Conservation (phyloP, 352 stramenopile species). For the Phytophthora podocarpi region DNA sequence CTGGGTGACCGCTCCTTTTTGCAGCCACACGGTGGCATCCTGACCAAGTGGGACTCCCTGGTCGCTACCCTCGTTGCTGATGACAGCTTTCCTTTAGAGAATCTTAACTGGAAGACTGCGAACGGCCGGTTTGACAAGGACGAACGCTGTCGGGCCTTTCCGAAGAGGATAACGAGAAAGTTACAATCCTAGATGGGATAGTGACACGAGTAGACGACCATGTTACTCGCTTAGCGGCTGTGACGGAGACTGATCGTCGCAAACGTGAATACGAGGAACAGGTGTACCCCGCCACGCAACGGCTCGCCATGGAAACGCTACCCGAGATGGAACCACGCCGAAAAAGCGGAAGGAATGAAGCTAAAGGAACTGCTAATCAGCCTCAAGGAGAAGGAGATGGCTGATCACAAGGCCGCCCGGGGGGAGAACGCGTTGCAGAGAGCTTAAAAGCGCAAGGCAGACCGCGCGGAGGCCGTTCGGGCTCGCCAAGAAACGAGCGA, state of each 20-base stretch:
- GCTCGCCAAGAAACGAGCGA: background rate
- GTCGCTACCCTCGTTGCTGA: constrained; percentile 3
- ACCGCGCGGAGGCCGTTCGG: background rate
- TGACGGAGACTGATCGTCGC: background rate
- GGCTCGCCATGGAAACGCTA: constrained; percentile 3
- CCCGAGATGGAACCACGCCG: background rate
- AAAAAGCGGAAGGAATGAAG: constrained; percentile 14
- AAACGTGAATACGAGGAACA: constrained; percentile 3
- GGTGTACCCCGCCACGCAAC: background rate
- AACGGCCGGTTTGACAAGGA: constrained; percentile 10
- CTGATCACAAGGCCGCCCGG: background rate
- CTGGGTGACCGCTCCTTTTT: constrained; percentile 3
- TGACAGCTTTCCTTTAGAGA: background rate
- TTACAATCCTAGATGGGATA: background rate
- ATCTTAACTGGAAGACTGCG: constrained; percentile 4
- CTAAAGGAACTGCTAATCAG: constrained; percentile 5
- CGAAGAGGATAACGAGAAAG: background rate
- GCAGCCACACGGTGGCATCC: background rate
- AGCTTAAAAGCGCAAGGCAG: background rate
- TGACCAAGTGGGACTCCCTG: background rate
- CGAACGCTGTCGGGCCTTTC: background rate
- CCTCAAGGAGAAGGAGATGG: background rate
- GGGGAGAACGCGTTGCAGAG: background rate
- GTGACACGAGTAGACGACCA: background rate
- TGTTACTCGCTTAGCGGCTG: background rate